Conservation (phyloP, 371 early-diverging fungal genomes). For the Apophysomyces ossiformis region DNA sequence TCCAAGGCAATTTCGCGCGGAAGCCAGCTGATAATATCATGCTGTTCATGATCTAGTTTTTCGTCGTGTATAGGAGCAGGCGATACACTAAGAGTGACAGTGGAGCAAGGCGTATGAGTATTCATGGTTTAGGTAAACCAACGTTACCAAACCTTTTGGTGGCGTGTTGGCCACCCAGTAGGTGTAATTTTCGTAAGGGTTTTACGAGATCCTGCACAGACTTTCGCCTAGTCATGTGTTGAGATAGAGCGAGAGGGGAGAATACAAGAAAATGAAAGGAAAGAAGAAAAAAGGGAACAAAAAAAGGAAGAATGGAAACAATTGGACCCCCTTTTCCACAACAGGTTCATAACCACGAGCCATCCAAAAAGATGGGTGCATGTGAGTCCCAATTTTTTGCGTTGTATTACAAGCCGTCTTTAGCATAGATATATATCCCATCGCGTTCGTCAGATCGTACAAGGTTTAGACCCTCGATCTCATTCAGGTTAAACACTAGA, state of each 20-base stretch:
- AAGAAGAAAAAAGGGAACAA: constrained; percentile 19
- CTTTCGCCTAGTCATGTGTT: constrained; percentile 37
- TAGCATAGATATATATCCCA: constrained; percentile 58
- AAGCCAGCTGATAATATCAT: constrained; percentile 30
- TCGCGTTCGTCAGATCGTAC: constrained; percentile 51
- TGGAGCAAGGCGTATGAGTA: neutral
- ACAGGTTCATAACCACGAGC: constrained; percentile 11
- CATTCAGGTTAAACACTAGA: constrained; percentile 62
- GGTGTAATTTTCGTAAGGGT: constrained; percentile 37
- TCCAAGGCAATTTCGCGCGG: constrained; percentile 41
- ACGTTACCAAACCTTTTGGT: constrained; percentile 20
- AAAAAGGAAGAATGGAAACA: constrained; percentile 17
- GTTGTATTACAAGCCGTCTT: constrained; percentile 14
- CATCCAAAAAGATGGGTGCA: constrained; percentile 6
- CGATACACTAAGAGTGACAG: neutral
- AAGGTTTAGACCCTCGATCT: constrained; percentile 52
- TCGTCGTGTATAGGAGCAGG: constrained; percentile 11
- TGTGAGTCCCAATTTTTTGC: constrained; percentile 10
- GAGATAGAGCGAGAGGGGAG: constrained; percentile 2
- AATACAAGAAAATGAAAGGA: constrained; percentile 17
- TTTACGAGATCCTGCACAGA: constrained; percentile 43
- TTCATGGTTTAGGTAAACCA: constrained; percentile 6
- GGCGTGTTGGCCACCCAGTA: constrained; percentile 20
- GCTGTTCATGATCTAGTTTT: constrained; percentile 23
- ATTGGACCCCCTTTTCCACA: constrained; percentile 18